Evolutionary conservation across 2,329 filamentous ascomycete genomes (phyloP).

Genomic region (Hymenoscyphus infarciens): DNA sequence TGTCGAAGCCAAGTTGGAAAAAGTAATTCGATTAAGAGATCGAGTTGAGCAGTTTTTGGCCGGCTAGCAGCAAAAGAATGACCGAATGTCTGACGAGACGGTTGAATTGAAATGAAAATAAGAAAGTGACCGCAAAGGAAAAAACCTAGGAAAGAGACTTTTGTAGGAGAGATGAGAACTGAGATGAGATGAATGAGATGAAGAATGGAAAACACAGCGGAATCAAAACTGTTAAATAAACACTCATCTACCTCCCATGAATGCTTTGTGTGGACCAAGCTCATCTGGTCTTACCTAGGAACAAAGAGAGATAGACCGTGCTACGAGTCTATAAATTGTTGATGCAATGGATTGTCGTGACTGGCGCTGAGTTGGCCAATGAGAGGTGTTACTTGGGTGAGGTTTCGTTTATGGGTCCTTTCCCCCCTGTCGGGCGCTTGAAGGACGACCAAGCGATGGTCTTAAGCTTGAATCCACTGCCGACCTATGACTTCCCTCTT

Average conservation of each 20-base stretch:
- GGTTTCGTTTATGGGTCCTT: slow-evolving; percentile 8
- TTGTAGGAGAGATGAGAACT: slow-evolving; percentile 27
- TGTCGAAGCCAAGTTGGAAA: background rate
- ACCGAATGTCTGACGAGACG: slow-evolving; percentile 31
- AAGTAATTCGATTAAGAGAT: slow-evolving; percentile 7
- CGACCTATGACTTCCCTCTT: slow-evolving; percentile 20
- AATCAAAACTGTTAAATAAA: slow-evolving; percentile 32
- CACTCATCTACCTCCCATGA: slow-evolving; percentile 17
- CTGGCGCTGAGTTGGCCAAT: slow-evolving; percentile 35
- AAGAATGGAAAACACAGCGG: slow-evolving; percentile 27
- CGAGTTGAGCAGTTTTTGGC: slow-evolving; percentile 21
- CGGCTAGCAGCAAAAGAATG: slow-evolving; percentile 31
- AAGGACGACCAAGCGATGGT: slow-evolving; percentile 19
- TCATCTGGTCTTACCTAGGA: slow-evolving; percentile 7
- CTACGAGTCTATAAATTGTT: slow-evolving; percentile 34
- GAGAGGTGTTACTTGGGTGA: slow-evolving; percentile 16
- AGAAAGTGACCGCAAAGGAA: slow-evolving; percentile 11
- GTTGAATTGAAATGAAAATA: slow-evolving; percentile 25
- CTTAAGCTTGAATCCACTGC: slow-evolving; percentile 17
- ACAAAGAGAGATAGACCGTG: slow-evolving; percentile 13
- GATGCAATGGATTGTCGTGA: slow-evolving; percentile 32
- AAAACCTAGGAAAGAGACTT: slow-evolving; percentile 21
- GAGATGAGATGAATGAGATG: slow-evolving; percentile 27
- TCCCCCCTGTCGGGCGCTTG: slow-evolving; percentile 26
- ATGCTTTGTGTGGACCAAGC: slow-evolving; percentile 17